Percentiles rank a stretch among this genome's conserved stretches.
Conservation (phyloP, 768 basidiomycete species). For the Dioszegia crocea region DNA sequence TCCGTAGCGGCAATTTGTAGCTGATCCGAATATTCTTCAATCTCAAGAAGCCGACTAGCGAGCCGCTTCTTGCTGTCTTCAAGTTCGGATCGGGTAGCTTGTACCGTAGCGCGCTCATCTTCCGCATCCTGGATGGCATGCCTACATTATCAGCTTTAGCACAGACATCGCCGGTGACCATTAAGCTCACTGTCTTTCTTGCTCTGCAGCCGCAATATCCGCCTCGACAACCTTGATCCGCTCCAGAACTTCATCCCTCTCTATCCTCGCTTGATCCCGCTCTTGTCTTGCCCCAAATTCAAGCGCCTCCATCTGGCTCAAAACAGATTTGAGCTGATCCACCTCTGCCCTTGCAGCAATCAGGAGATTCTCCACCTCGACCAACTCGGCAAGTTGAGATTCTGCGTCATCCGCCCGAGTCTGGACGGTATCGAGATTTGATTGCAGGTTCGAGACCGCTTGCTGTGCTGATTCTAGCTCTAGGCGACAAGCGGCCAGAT, state of each 20-base stretch:
- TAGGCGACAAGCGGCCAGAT: background rate
- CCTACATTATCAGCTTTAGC: background rate
- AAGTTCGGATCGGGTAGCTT: conserved; percentile 14
- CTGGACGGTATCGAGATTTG: background rate
- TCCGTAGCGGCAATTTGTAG: conserved; percentile 19
- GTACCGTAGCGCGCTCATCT: background rate
- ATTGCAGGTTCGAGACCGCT: background rate
- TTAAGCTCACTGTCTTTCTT: conserved; percentile 1
- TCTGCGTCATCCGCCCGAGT: background rate
- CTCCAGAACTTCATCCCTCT: background rate
- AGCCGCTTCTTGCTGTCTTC: conserved; percentile 16
- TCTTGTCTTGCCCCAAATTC: conserved; percentile 6
- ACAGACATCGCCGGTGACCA: background rate
- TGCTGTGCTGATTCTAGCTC: background rate
- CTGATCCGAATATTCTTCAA: conserved; percentile 22
- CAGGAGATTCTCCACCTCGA: background rate
- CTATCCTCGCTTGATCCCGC: conserved; percentile 3
- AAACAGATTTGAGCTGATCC: background rate
- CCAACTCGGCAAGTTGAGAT: background rate
- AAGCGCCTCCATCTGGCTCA: conserved; percentile 1
- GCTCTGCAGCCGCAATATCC: background rate
- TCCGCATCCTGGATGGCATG: background rate
- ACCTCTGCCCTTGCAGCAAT: background rate
- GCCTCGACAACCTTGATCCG: conserved; percentile 1
- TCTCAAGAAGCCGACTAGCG: background rate